Evolutionary conservation across 306 rosid species (phyloP).

Genomic region (Rubus idaeus): DNA sequence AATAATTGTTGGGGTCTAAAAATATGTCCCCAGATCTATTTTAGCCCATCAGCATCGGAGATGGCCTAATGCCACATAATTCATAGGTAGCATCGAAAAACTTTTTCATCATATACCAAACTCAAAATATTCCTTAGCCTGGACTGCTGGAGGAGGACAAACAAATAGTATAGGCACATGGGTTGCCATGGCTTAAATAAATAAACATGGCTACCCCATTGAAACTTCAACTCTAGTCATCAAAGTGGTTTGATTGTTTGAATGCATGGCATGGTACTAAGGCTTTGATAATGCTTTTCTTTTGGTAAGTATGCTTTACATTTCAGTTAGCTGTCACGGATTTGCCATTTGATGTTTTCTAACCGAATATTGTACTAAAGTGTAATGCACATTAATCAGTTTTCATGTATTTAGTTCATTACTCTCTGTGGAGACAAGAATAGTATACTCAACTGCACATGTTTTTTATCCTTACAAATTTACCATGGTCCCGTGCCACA

Average conservation of each 20-base stretch:
- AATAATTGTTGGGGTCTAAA: no score
- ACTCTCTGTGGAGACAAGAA: slow-evolving; percentile 13
- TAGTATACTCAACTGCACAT: slow-evolving; percentile 3
- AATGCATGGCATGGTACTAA: not conserved
- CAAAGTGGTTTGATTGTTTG: slow-evolving; percentile 4
- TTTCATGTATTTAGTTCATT: not conserved
- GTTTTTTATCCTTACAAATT: not conserved
- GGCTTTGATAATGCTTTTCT: slow-evolving; percentile 1
- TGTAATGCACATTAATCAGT: not conserved
- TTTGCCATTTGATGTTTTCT: not conserved
- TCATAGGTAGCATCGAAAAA: not conserved
- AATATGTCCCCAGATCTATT: no score
- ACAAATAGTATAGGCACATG: not conserved
- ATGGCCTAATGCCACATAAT: no score
- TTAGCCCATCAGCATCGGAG: no score
- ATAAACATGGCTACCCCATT: not conserved
- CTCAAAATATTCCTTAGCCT: not conserved
- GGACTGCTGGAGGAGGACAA: not conserved
- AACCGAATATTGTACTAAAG: not conserved
- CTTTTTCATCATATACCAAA: not conserved
- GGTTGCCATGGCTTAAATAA: not conserved
- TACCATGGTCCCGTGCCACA: not conserved
- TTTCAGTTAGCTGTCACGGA: not conserved
- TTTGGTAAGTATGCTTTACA: not conserved
- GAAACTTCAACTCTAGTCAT: not conserved